Conservation (phyloP, 176 grass and related monocot species). For the Poa annua region DNA sequence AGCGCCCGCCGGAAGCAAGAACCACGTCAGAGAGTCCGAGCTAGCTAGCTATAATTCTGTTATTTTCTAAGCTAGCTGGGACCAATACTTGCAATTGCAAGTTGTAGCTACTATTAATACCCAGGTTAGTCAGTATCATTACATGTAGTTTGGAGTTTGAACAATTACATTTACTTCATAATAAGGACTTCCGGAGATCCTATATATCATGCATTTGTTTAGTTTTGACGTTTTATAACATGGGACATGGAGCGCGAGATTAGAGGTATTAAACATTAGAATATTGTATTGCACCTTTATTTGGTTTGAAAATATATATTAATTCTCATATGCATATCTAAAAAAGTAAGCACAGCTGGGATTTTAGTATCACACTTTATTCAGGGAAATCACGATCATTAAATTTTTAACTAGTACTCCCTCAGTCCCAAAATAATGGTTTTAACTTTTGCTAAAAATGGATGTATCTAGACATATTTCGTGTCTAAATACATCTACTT, state of each 20-base stretch:
- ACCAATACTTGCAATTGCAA: not conserved
- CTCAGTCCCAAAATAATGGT: too few relatives aligned
- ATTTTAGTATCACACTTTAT: not conserved
- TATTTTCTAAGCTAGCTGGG: not conserved
- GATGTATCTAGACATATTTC: too few relatives aligned
- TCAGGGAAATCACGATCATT: not conserved
- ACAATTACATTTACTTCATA: not conserved
- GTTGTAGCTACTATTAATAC: not conserved
- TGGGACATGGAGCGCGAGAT: not conserved
- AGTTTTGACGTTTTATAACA: not conserved
- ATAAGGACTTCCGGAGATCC: too few relatives aligned
- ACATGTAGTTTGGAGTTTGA: not conserved
- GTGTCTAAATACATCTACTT: too few relatives aligned
- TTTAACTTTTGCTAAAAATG: too few relatives aligned
- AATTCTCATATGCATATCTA: not conserved
- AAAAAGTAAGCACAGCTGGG: not conserved
- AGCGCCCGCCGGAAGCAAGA: not conserved
- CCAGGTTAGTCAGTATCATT: not conserved
- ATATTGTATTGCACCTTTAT: not conserved
- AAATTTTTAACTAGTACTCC: too few relatives aligned
- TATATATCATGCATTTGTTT: too few relatives aligned
- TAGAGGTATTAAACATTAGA: not conserved
- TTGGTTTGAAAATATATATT: not conserved
- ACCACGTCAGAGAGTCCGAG: not conserved
- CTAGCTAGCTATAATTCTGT: not conserved